Percentiles rank a stretch among this genome's conserved stretches.
Conservation (phyloP, 2,329 filamentous ascomycete genomes). For the Calonectria fujianensis region DNA sequence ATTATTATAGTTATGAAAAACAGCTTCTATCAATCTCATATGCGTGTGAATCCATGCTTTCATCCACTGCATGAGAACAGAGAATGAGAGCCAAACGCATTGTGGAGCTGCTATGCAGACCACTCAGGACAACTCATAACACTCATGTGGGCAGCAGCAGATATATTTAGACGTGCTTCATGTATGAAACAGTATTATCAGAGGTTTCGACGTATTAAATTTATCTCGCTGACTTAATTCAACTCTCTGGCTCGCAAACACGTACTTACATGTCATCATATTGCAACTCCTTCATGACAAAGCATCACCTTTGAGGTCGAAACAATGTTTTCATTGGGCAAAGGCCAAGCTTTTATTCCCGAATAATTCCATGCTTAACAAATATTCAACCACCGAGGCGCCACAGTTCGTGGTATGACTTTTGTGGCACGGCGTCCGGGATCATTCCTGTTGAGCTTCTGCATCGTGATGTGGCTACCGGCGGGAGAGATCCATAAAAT, state of each 20-base stretch:
- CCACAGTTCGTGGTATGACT: conserved; percentile 9
- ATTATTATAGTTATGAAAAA: neutral
- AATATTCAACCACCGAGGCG: neutral
- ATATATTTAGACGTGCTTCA: neutral
- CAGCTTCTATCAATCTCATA: neutral
- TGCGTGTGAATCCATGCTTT: neutral
- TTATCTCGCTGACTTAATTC: neutral
- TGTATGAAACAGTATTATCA: neutral
- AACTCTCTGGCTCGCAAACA: neutral
- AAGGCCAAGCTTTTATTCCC: conserved; percentile 4
- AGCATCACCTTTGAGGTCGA: neutral
- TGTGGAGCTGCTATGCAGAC: neutral
- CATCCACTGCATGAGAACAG: neutral
- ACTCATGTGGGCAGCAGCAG: neutral
- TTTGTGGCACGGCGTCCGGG: conserved; percentile 10
- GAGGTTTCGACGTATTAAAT: neutral
- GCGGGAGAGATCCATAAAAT: conserved; percentile 1
- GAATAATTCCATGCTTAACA: conserved; percentile 2
- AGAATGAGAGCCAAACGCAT: neutral
- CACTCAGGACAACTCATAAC: neutral
- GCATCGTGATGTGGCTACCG: neutral
- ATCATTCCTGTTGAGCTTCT: neutral
- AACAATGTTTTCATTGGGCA: neutral
- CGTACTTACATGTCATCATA: no score
- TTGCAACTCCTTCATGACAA: neutral